Base-by-base conservation (phyloP, 2,329 filamentous ascomycete species). In the Phialocephala subalpina region DNA sequence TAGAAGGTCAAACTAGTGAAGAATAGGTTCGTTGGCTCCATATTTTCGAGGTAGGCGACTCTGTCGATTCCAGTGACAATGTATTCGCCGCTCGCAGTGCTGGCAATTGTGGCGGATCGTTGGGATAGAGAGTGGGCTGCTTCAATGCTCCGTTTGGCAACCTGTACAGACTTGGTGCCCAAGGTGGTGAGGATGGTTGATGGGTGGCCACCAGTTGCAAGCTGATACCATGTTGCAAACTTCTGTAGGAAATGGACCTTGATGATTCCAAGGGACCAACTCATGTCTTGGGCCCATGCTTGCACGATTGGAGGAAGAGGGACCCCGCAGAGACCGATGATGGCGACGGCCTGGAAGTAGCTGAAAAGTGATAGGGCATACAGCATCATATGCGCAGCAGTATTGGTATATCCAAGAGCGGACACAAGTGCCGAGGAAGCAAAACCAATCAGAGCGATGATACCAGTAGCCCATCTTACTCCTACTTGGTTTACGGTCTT, bases 261-360 rank as follows among this genome's bases (percentile, higher is more conserved):
- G 74, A 98, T 97, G 73, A 98, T 94, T 73, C 95, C 95, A 92
- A 97, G 95, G 75, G 91, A 96, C 95, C 95, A 98, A 77, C 97
- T 92, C 82, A 98, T 97, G 80, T 97, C 95, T 81, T 97, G 94
- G 1, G 94, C 97, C 95, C 95, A 98, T 0, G 94, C 87, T 74
- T 92, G 86, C 61, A 97, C 95, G 67, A 97, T 92, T 0, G 95
- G 95, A 12, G 95, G 95, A 61, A 97, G 86, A 53, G 85, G 84
- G 12, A 97, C 90, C 25, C 91, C 88, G 63, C 90, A 92, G 79
- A 97, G 90, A 69, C 94, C 94, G 73, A 97, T 84, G 79, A 97
- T 93, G 36, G 95, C 94, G 80, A 97, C 94, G 5, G 93, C 90
- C 80, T 98, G 95, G 84, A 97, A 97, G 80, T 96, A 97, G 67